Conservation (phyloP, 768 basidiomycete genomes). For the Pisolithus marmoratus region DNA sequence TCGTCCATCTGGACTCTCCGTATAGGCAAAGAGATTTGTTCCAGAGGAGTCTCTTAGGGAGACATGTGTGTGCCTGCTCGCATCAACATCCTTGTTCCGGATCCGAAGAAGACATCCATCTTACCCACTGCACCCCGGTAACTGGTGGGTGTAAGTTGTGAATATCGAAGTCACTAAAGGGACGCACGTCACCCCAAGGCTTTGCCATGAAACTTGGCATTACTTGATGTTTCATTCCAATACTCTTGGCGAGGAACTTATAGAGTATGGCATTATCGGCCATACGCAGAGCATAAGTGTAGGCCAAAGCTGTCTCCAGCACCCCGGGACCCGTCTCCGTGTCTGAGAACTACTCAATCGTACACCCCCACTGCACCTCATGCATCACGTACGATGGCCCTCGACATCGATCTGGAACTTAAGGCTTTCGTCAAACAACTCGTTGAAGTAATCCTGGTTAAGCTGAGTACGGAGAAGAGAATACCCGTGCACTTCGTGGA, state of each 20-base stretch:
- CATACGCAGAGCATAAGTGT: constrained; percentile 73
- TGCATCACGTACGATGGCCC: constrained; percentile 64
- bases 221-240: constrained; percentile 84
- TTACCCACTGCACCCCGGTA: constrained; percentile 94
- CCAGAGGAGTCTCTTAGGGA: constrained; percentile 69
- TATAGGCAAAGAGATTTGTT: constrained; percentile 73
- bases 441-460: constrained; percentile 85
- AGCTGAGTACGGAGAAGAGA: constrained; percentile 87
- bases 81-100: neutral
- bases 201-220: constrained; percentile 99
- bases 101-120: constrained; percentile 8
- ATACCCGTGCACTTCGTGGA: constrained; percentile 84
- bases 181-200: constrained; percentile 83
- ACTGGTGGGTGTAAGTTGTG: constrained; percentile 35
- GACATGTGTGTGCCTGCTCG: constrained; percentile 80
- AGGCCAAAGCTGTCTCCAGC: constrained; percentile 81
- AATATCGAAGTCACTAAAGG: neutral
- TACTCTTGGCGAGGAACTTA: constrained; percentile 88
- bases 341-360: constrained; percentile 38
- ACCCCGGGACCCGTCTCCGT: constrained; percentile 93
- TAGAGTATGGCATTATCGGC: constrained; percentile 90
- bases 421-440: constrained; percentile 70
- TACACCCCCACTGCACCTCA: neutral
- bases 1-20: constrained; percentile 59
- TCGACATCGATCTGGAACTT: constrained; percentile 80